phyloP scores from a whole-genome alignment of 2,329 filamentous ascomycete species.

The Pleurostoma richardsiae region DNA sequence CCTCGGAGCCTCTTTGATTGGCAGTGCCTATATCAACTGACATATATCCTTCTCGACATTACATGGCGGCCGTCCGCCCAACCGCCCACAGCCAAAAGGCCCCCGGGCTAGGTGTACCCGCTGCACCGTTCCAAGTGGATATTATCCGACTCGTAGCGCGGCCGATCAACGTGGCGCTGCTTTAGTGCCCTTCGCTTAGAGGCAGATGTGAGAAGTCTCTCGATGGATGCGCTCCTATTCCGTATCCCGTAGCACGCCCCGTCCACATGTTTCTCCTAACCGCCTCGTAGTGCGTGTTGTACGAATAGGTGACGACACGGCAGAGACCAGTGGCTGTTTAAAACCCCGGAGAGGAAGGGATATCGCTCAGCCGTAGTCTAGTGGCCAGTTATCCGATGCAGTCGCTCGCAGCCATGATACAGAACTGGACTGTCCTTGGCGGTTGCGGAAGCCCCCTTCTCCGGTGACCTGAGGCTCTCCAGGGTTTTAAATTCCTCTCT shows the following conservation, averaged over 20 bases:
- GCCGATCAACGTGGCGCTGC: constrained; percentile 20
- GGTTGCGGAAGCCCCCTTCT: constrained; percentile 3
- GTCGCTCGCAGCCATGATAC: neutral
- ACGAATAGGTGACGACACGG: too few relatives aligned
- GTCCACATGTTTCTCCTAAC: too few relatives aligned
- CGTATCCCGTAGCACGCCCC: too few relatives aligned
- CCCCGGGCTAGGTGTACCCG: constrained; percentile 9
- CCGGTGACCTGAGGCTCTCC: constrained; percentile 3
- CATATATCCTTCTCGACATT: constrained; percentile 4
- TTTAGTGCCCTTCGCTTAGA: constrained; percentile 18
- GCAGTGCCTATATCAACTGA: constrained; percentile 12
- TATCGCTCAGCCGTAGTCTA: too few relatives aligned
- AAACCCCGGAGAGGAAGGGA: too few relatives aligned
- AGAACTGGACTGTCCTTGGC: neutral
- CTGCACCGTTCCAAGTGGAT: constrained; percentile 17
- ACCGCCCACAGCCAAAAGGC: constrained; percentile 9
- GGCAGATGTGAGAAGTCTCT: neutral
- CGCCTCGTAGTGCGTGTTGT: too few relatives aligned
- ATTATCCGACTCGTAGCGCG: constrained; percentile 16
- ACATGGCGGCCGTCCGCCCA: neutral
- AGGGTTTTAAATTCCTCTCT: neutral
- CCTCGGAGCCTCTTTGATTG: constrained; percentile 24
- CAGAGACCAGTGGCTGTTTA: too few relatives aligned
- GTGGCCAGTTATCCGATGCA: too few relatives aligned
- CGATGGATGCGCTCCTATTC: neutral